Evolutionary conservation across 257 asterid genomes (phyloP), one percentile per base, ranked within the genome.

Genomic region (Nicotiana otophora): DNA sequence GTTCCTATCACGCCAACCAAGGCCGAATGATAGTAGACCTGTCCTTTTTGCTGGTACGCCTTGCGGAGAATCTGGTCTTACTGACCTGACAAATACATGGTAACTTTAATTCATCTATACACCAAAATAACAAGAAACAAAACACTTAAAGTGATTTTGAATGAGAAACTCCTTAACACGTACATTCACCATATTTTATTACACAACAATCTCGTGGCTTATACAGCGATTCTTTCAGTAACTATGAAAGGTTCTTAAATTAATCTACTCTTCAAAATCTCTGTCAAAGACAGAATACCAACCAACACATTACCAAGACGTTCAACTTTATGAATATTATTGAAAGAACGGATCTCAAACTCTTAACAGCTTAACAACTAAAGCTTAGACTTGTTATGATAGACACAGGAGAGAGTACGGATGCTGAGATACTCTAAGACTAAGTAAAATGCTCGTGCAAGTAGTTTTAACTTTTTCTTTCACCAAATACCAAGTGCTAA

Each of bases 1-100:
- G 91, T 87, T 91, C 81, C 89, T 85, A 42, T 94, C 98, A 78
- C 97, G 90, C 98, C 98, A 93, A 74, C 96, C 96, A 7, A 94
- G 90, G 75, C 95, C 90, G 48, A 95, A 95, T 1, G 97, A 87
- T 81, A 94, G 96, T 39, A 95, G 75, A 54, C 97, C 91, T 10
- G 88, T 42, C 84, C 81, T 91, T 87, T 87, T 91, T 20, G 62
- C 30, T 5, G 92, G 87, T 58, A 48, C n/a, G n/a, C 85, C 89
- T 70, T 31, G 85, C 34, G 89, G 84, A 76, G 92, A 89, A 15
- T 87, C 92, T 53, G 82, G 31, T 76, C 51, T 85, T 17, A 84
- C 84, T 65, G 67, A 11, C 91, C 92, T 92, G 72, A 70, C 69
- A 84, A 53, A 78, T 72, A 75, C 42, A 77, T 80, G 68, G 19